Evolutionary conservation across 2,329 filamentous ascomycete species (phyloP), one percentile per base, ranked within the genome.

Genomic region (Colletotrichum melonis): DNA sequence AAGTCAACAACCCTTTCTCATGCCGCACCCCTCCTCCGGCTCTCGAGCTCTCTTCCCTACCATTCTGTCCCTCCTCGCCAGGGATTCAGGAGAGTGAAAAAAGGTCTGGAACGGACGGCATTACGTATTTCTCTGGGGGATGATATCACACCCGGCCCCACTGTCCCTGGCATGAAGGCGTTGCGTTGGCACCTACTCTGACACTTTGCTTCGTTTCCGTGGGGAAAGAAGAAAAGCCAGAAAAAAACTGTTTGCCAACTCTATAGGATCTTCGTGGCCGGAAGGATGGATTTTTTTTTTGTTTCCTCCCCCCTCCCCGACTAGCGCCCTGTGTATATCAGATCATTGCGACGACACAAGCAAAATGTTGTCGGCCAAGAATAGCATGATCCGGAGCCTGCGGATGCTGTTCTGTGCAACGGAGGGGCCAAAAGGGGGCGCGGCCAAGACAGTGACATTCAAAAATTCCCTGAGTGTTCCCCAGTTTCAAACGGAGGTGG

Each of bases 111-210:
- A 69, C 69, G 66, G 32, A 49, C 54, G 65, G 59, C 69, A 72
- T 72, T 72, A 72, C 69, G 66, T 72, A 72, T 69, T 54, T 24
- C 46, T 67, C 63, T 67, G 42, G 66, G 54, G 59, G 69, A 72
- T 69, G 70, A 72, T 69, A 72, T 72, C 66, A 72, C 70, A 69
- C 32, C 35, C 52, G n/a, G 58, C 64, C 70, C 70, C 70, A 72
- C 70, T 12, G 70, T 69, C 70, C 59, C 70, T 69, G 70, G 42
- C 70, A 69, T 55, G 42, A 63, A 54, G 26, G 35, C 59, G 19
- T 49, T 28, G 42, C 57, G 57, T 63, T 63, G 60, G 28, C 60
- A 63, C 19, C 42, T 4, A 49, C 7, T 49, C 42, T n/a, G 56
- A 63, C 59, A 64, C 42, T 55, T 56, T 42, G 19, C 14, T 8